Percentiles rank a stretch among this genome's conserved stretches.
Evolutionary conservation across 805 yeast genomes (phyloP).

Genomic region (Geotrichum ghanense): DNA sequence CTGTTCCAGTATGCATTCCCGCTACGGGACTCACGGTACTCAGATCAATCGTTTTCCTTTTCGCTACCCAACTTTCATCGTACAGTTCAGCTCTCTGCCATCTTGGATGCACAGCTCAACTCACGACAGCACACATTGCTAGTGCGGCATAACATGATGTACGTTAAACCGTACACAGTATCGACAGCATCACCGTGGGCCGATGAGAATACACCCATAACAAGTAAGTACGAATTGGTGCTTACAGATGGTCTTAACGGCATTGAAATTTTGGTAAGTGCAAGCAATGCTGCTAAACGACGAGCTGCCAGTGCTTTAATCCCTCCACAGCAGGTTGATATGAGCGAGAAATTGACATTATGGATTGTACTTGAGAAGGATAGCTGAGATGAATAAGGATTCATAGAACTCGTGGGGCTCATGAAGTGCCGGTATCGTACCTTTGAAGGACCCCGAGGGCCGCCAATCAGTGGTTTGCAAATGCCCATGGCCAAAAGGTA

Average conservation of each 20-base stretch:
- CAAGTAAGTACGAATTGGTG: constrained; percentile 22
- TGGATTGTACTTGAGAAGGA: constrained; percentile 9
- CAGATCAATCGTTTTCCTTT: constrained; percentile 31
- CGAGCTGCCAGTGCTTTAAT: constrained; percentile 3
- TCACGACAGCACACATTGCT: constrained; percentile 21
- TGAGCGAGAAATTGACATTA: constrained; percentile 11
- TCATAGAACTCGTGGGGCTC: not conserved
- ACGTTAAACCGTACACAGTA: constrained; percentile 18
- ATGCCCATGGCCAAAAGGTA: too few relatives aligned
- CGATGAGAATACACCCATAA: constrained; percentile 13
- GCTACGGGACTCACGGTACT: constrained; percentile 25
- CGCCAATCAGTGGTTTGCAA: too few relatives aligned
- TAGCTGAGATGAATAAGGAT: not conserved
- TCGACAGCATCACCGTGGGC: constrained; percentile 14
- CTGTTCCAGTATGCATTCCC: constrained; percentile 30
- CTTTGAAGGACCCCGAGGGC: too few relatives aligned
- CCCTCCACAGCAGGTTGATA: constrained; percentile 6
- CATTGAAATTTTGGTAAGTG: constrained; percentile 21
- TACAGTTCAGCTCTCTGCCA: constrained; percentile 34
- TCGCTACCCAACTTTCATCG: constrained; percentile 38
- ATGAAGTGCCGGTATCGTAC: too few relatives aligned
- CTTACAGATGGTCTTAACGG: constrained; percentile 27
- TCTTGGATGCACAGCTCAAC: constrained; percentile 32
- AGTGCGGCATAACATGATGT: constrained; percentile 23
- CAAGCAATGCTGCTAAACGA: constrained; percentile 7